Conservation (phyloP, 2,329 filamentous ascomycete genomes). For the Microcyclosporella mali region DNA sequence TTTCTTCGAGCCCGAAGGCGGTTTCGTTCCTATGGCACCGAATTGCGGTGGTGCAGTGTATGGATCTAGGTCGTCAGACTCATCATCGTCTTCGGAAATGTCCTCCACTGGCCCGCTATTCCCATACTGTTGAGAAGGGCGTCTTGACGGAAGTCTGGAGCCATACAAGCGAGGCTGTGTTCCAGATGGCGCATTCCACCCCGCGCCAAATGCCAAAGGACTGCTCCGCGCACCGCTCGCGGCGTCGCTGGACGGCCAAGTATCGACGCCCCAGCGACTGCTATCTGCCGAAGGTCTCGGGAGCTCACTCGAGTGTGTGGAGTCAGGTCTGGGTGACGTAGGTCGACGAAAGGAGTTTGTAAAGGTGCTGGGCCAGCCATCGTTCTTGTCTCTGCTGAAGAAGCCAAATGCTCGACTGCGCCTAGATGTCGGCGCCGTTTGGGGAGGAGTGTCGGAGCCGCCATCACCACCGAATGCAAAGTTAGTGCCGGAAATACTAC, state of each 20-base stretch:
- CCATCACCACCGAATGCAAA: constrained; percentile 31
- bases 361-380: constrained; percentile 37
- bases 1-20: constrained; percentile 35
- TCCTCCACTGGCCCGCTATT: constrained; percentile 58
- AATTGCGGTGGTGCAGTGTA: constrained; percentile 48
- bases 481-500: constrained; percentile 46
- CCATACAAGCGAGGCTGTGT: constrained; percentile 27
- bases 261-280: constrained; percentile 41
- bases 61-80: constrained; percentile 34
- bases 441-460: constrained; percentile 13
- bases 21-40: constrained; percentile 66
- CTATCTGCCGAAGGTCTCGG: constrained; percentile 75
- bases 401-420: constrained; percentile 46
- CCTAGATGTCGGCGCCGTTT: constrained; percentile 21
- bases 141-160: constrained; percentile 70
- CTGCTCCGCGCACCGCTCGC: constrained; percentile 34
- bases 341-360: constrained; percentile 28
- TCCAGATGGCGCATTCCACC: constrained; percentile 38
- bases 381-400: constrained; percentile 36
- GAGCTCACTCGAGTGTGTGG: constrained; percentile 51
- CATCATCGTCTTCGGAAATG: constrained; percentile 45
- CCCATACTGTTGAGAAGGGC: constrained; percentile 72
- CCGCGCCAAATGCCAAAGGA: constrained; percentile 29
- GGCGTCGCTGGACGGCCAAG: constrained; percentile 26
- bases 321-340: constrained; percentile 53